phyloP scores from a whole-genome alignment of 2,329 filamentous ascomycete species.

The Fusarium sp. region DNA sequence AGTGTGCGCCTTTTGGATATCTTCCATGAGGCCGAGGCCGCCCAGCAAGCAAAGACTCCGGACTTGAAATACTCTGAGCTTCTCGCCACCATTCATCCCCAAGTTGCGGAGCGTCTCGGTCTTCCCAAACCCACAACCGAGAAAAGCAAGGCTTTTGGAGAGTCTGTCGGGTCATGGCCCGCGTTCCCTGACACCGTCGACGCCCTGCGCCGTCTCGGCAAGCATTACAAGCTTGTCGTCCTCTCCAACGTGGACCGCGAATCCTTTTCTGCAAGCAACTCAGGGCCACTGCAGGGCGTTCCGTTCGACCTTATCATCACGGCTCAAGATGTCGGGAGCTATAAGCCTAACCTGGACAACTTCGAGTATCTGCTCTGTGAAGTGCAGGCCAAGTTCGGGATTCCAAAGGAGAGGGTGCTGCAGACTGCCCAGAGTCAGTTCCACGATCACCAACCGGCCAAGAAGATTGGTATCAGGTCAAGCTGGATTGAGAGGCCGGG shows the following conservation, averaged over 20 bases:
- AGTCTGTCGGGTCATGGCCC: slow-evolving; percentile 64
- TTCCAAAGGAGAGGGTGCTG: slow-evolving; percentile 65
- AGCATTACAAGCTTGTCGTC: slow-evolving; percentile 67
- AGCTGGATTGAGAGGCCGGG: slow-evolving; percentile 70
- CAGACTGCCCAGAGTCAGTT: slow-evolving; percentile 77
- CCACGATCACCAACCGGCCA: slow-evolving; percentile 75
- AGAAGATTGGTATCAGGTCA: slow-evolving; percentile 64
- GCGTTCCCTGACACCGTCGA: slow-evolving; percentile 69
- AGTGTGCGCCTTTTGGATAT: slow-evolving; percentile 56
- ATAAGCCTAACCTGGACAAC: slow-evolving; percentile 74
- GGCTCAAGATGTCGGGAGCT: slow-evolving; percentile 76
- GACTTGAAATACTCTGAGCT: slow-evolving; percentile 69
- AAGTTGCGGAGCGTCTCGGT: slow-evolving; percentile 58
- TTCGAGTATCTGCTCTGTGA: slow-evolving; percentile 72
- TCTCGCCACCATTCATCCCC: slow-evolving; percentile 60
- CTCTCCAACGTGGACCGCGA: slow-evolving; percentile 67
- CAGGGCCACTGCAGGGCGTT: slow-evolving; percentile 60
- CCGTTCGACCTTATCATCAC: slow-evolving; percentile 72
- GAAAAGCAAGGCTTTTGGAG: slow-evolving; percentile 62
- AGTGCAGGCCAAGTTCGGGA: slow-evolving; percentile 64
- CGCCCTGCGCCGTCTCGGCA: slow-evolving; percentile 61
- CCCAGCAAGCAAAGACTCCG: slow-evolving; percentile 66
- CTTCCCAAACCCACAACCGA: slow-evolving; percentile 51
- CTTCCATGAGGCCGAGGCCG: slow-evolving; percentile 57
- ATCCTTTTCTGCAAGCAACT: slow-evolving; percentile 59